Percentiles rank a stretch among this genome's conserved stretches.
phyloP scores from a whole-genome alignment of 140 eudicot genomes.

The Stevia rebaudiana region DNA sequence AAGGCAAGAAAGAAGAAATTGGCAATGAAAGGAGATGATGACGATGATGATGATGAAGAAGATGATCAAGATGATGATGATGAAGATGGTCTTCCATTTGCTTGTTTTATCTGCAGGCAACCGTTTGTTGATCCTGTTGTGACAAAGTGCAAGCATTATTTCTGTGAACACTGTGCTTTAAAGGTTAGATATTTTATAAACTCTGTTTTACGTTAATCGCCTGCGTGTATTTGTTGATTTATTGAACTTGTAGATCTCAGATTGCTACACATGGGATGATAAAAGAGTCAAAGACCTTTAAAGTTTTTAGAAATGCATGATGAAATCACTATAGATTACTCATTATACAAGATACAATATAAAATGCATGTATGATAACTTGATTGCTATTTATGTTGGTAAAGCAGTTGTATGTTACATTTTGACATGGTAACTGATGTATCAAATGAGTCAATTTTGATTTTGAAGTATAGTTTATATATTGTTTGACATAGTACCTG shows the following conservation, averaged over 20 bases:
- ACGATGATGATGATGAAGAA: constrained; percentile 48
- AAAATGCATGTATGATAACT: not conserved
- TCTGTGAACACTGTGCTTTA: constrained; percentile 95
- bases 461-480: not conserved
- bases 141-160: constrained; percentile 94
- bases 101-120: constrained; percentile 87
- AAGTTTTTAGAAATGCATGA: not conserved
- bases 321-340: not conserved
- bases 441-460: not conserved
- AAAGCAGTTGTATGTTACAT: not conserved
- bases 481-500: no score
- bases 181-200: constrained; percentile 39
- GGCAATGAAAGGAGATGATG: constrained; percentile 52
- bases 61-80: constrained; percentile 56
- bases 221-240: not conserved
- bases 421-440: not conserved
- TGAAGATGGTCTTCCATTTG: constrained; percentile 77
- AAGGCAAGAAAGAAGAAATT: constrained; percentile 62
- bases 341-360: not conserved
- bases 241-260: not conserved
- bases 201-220: not conserved
- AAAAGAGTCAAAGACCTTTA: not conserved
- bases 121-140: constrained; percentile 92
- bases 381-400: not conserved
- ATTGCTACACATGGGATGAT: not conserved